phyloP scores from a whole-genome alignment of 2,329 filamentous ascomycete genomes.

The Penicillium sp. region DNA sequence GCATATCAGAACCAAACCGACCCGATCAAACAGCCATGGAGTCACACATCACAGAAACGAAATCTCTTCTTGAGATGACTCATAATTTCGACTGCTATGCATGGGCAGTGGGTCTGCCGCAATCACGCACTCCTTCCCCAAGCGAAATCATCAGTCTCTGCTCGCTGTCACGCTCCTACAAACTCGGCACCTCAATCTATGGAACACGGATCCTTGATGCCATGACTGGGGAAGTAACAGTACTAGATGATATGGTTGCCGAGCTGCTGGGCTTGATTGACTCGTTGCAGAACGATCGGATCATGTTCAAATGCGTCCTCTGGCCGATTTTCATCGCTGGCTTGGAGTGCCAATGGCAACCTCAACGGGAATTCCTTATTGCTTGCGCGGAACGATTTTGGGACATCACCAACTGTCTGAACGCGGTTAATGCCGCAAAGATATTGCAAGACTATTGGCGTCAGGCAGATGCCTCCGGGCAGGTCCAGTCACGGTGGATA shows the following conservation, averaged over 20 bases:
- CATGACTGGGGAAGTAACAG: conserved; percentile 12
- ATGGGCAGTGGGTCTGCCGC: conserved; percentile 28
- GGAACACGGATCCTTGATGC: conserved; percentile 34
- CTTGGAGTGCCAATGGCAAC: conserved; percentile 28
- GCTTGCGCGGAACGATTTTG: conserved; percentile 32
- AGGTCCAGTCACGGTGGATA: conserved; percentile 28
- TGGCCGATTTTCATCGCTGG: conserved; percentile 40
- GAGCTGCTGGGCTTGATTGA: conserved; percentile 29
- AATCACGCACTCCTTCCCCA: conserved; percentile 10
- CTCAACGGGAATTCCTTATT: conserved; percentile 27
- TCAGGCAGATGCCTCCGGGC: conserved; percentile 4
- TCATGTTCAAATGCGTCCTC: conserved; percentile 36
- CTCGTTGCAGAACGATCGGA: conserved; percentile 24
- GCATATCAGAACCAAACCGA: conserved; percentile 11
- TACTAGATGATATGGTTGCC: conserved; percentile 22
- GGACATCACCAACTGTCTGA: conserved; percentile 34
- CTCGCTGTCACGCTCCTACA: conserved; percentile 31
- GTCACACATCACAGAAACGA: conserved; percentile 14
- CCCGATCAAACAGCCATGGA: conserved; percentile 3
- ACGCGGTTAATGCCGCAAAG: conserved; percentile 35
- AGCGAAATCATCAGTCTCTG: conserved; percentile 25
- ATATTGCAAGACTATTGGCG: conserved; percentile 32
- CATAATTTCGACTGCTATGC: conserved; percentile 28
- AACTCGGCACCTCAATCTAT: conserved; percentile 34
- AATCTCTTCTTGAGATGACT: conserved; percentile 21